Evolutionary conservation across 352 stramenopile genomes (phyloP).

Genomic region (Thalassiosira livingstoniorum): DNA sequence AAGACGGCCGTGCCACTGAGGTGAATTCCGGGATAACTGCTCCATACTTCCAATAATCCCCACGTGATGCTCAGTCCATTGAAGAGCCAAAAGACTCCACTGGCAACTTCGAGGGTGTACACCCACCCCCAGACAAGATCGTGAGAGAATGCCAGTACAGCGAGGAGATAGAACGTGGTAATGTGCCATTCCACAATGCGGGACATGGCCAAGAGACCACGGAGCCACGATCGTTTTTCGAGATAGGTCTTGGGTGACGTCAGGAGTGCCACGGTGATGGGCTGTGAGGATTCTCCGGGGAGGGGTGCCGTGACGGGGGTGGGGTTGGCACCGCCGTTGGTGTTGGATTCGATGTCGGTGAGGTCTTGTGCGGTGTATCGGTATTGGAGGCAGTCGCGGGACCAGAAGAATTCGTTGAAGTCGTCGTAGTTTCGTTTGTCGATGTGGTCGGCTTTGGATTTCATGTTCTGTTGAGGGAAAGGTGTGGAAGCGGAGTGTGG

Average conservation of each 20-base stretch:
- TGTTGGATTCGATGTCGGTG: constrained; percentile 69
- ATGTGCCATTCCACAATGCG: constrained; percentile 98
- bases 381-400: constrained; percentile 92
- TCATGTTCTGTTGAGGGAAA: constrained; percentile 72
- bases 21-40: constrained; percentile 87
- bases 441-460: constrained; percentile 90
- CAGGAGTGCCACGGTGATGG: constrained; percentile 90
- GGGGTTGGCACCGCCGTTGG: constrained; percentile 41
- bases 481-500: too few relatives aligned
- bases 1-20: constrained; percentile 84
- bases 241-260: constrained; percentile 96
- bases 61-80: constrained; percentile 90
- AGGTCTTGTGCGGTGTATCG: constrained; percentile 92
- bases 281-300: constrained; percentile 63
- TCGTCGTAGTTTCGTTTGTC: constrained; percentile 98
- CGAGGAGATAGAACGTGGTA: constrained; percentile 95
- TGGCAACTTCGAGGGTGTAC: constrained; percentile 89
- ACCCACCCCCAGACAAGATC: constrained; percentile 91
- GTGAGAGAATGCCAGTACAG: constrained; percentile 90
- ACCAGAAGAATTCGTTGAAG: constrained; percentile 99
- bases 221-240: constrained; percentile 97
- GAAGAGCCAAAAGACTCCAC: constrained; percentile 92
- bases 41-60: constrained; percentile 93
- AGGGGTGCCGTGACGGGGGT: constrained; percentile 51
- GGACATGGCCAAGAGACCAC: constrained; percentile 93